These are phyloP conservation scores for Senna tora DNA, from an alignment of 306 rosid genomes.

Conservation along the genomic window DNA sequence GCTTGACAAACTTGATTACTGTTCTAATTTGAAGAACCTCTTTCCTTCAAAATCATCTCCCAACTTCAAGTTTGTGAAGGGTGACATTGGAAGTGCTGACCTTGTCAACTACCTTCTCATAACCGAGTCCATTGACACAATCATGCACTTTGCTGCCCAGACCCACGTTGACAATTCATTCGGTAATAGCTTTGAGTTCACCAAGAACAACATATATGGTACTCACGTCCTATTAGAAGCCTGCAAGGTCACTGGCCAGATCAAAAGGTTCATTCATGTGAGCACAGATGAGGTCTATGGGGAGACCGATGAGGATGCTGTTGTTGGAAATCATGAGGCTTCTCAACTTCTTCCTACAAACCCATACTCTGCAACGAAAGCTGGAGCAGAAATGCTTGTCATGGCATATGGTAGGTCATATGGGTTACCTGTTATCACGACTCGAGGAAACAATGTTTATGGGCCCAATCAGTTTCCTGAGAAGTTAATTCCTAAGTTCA, in stretches of 20 bases:
- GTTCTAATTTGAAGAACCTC: constrained; percentile 65
- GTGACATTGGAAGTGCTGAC: constrained; percentile 69
- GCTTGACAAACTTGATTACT: constrained; percentile 70
- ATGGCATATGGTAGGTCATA: constrained; percentile 73
- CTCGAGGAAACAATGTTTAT: constrained; percentile 69
- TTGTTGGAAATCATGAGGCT: constrained; percentile 70
- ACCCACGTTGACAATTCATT: constrained; percentile 70
- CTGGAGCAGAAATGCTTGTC: constrained; percentile 74
- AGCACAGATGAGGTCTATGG: constrained; percentile 72
- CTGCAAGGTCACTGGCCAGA: constrained; percentile 68
- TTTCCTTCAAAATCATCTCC: constrained; percentile 58
- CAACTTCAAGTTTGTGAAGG: constrained; percentile 67
- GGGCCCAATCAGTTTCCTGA: constrained; percentile 73
- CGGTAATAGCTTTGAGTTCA: constrained; percentile 70
- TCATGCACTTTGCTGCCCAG: constrained; percentile 75
- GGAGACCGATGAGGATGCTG: constrained; percentile 68
- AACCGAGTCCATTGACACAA: constrained; percentile 63
- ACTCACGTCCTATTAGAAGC: constrained; percentile 68
- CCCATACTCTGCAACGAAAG: constrained; percentile 70
- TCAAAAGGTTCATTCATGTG: constrained; percentile 63
- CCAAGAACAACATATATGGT: constrained; percentile 67
- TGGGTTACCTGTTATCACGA: constrained; percentile 65
- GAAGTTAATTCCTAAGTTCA: constrained; percentile 64
- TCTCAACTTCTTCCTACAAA: constrained; percentile 69
- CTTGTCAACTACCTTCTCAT: constrained; percentile 64